Percentiles rank a stretch among this genome's conserved stretches.
These are phyloP conservation scores for Trichophaea hybrida DNA, from an alignment of 2,329 filamentous ascomycete species.

Conservation along the genomic window DNA sequence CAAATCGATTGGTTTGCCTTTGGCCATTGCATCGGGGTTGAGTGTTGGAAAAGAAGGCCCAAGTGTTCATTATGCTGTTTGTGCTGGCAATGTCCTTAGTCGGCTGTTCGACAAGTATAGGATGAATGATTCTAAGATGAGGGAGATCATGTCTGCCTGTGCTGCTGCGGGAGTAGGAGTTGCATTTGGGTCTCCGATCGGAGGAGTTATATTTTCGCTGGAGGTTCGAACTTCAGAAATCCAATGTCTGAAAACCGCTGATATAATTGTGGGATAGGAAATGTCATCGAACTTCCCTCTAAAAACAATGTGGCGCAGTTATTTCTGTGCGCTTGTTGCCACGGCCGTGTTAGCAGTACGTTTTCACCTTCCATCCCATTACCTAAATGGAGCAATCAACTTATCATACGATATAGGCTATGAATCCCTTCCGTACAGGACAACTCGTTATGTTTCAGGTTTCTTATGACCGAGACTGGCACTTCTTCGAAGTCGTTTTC, in stretches of 20 bases:
- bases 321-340: conserved; percentile 91
- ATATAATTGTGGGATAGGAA: conserved; percentile 40
- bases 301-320: conserved; percentile 95
- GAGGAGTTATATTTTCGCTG: conserved; percentile 86
- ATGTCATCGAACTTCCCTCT: conserved; percentile 94
- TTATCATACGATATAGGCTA: conserved; percentile 40
- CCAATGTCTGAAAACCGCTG: neutral
- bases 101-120: conserved; percentile 85
- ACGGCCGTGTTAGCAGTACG: conserved; percentile 69
- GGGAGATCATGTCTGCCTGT: conserved; percentile 87
- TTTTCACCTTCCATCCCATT: neutral
- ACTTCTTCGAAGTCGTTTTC: conserved; percentile 91
- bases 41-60: conserved; percentile 96
- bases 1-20: conserved; percentile 78
- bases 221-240: conserved; percentile 38
- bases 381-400: neutral
- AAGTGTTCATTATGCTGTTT: conserved; percentile 97
- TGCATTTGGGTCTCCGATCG: conserved; percentile 93
- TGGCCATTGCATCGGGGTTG: conserved; percentile 85
- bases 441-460: conserved; percentile 99
- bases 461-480: conserved; percentile 87
- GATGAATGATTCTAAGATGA: conserved; percentile 79
- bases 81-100: conserved; percentile 91
- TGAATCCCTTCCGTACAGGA: conserved; percentile 95
- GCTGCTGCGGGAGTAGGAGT: conserved; percentile 92